Evolutionary conservation across 2,329 filamentous ascomycete species (phyloP).

Genomic region (Pseudogymnoascus sp.): DNA sequence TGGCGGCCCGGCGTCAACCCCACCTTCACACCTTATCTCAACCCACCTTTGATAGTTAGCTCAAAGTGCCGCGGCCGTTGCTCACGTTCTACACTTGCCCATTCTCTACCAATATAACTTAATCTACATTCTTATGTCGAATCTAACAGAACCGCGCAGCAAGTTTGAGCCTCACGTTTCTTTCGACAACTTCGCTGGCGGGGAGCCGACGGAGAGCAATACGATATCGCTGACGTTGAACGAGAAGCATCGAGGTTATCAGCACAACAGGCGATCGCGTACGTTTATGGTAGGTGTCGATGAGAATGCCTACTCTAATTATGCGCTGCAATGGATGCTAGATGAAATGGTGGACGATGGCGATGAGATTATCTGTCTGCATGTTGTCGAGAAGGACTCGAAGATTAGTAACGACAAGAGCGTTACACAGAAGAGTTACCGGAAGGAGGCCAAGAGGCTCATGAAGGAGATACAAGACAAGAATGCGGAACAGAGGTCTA

Average conservation of each 20-base stretch:
- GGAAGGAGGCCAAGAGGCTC: constrained; percentile 55
- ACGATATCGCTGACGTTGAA: constrained; percentile 61
- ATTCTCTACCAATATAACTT: background rate
- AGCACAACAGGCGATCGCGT: constrained; percentile 57
- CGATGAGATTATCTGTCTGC: constrained; percentile 66
- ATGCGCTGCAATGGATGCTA: constrained; percentile 66
- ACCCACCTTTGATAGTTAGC: constrained; percentile 8
- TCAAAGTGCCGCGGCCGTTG: background rate
- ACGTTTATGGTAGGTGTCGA: constrained; percentile 68
- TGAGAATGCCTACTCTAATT: constrained; percentile 68
- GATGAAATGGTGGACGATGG: constrained; percentile 72
- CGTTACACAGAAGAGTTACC: constrained; percentile 54
- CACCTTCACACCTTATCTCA: constrained; percentile 8
- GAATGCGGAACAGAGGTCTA: constrained; percentile 63
- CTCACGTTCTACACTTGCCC: background rate
- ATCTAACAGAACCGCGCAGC: constrained; percentile 24
- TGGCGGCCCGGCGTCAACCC: background rate
- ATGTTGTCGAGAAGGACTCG: constrained; percentile 64
- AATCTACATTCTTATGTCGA: constrained; percentile 4
- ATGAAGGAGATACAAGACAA: constrained; percentile 60
- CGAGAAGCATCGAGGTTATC: constrained; percentile 65
- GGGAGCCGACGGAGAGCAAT: constrained; percentile 51
- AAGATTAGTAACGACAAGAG: constrained; percentile 54
- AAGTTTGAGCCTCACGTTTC: constrained; percentile 61
- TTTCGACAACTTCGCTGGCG: constrained; percentile 67